Conservation (phyloP, 2,329 filamentous ascomycete genomes). For the Purpureocillium takamizusanense region DNA sequence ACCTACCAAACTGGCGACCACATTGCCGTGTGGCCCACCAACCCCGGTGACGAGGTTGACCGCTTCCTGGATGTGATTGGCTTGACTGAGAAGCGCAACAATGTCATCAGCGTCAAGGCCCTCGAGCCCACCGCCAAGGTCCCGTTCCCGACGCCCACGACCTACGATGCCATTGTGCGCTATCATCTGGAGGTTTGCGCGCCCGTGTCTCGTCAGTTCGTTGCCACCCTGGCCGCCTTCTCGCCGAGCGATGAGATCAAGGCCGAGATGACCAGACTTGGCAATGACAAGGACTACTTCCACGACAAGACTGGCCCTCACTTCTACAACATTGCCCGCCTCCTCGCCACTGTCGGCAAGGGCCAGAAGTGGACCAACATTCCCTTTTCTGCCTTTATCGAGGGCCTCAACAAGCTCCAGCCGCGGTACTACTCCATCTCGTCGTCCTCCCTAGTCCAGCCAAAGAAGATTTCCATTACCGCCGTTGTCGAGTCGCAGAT, state of each 20-base stretch:
- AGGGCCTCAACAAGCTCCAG: constrained; percentile 89
- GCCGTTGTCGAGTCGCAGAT: constrained; percentile 82
- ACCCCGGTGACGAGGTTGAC: constrained; percentile 85
- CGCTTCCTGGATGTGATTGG: constrained; percentile 75
- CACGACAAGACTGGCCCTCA: constrained; percentile 72
- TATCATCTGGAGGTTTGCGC: constrained; percentile 97
- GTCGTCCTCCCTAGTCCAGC: constrained; percentile 88
- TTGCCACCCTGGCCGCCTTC: constrained; percentile 80
- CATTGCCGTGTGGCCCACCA: constrained; percentile 94
- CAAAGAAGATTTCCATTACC: constrained; percentile 90
- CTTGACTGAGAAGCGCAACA: constrained; percentile 66
- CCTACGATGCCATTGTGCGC: constrained; percentile 83
- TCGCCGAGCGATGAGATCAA: constrained; percentile 78
- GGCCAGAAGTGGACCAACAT: constrained; percentile 72
- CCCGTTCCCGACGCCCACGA: constrained; percentile 93
- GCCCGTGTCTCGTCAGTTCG: constrained; percentile 90
- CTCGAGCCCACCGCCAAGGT: constrained; percentile 95
- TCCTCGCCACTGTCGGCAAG: constrained; percentile 64
- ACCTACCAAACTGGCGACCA: constrained; percentile 96
- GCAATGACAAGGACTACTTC: constrained; percentile 93
- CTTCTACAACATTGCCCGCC: constrained; percentile 82
- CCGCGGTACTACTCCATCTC: constrained; percentile 99
- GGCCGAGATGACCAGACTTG: constrained; percentile 79
- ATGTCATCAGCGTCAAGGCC: constrained; percentile 80
- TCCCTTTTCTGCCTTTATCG: constrained; percentile 90